Base-by-base conservation (phyloP, 2,329 filamentous ascomycete species). In the Trichoderma pleuroti region DNA sequence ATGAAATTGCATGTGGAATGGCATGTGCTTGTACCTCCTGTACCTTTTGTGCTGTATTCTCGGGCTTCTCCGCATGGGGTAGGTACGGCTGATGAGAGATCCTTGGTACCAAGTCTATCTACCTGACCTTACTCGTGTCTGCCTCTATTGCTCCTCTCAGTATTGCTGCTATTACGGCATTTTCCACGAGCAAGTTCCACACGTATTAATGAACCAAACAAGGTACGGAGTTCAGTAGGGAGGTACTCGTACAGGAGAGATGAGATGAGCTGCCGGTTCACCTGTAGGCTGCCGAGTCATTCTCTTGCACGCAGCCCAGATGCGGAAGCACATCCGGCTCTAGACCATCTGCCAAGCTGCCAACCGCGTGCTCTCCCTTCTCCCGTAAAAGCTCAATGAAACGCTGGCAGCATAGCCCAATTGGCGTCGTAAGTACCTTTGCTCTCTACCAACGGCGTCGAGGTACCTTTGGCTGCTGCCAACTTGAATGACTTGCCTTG, bases 51-150 rank as follows among this genome's bases (percentile, higher is more conserved):
- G 4, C 42, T 49, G 9, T 21, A 49, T 49, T 12, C 34, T 56
- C 46, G 49, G 63, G 11, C 5, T 42, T 30, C 63, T 66, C 63
- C 63, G 52, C 54, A 66, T 39, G 63, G 63, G 52, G 63, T 56
- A 28, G 52, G 63, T 56, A 28, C 24, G 36, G 42, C n/a, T 21
- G 42, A 21, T 42, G 39, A 42, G 39, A 42, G 39, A 42, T 42
- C 39, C 16, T n/a, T 49, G 5, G 1, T 5, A 49, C n/a, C 11
- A 21, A 21, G 2, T 49, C 10, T n/a, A 49, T n/a, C n/a, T n/a
- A n/a, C n/a, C 8, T 34, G 9, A 34, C n/a, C 18, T 21, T 49
- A 49, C n/a, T 49, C 42, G 39, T 42, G 39, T 49, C n/a, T 49
- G n/a, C 21, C 21, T 52, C 2, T 52, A 42, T n/a, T 42, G 39